Evolutionary conservation across 805 yeast genomes (phyloP).

Genomic region (Starmerella sp.): DNA sequence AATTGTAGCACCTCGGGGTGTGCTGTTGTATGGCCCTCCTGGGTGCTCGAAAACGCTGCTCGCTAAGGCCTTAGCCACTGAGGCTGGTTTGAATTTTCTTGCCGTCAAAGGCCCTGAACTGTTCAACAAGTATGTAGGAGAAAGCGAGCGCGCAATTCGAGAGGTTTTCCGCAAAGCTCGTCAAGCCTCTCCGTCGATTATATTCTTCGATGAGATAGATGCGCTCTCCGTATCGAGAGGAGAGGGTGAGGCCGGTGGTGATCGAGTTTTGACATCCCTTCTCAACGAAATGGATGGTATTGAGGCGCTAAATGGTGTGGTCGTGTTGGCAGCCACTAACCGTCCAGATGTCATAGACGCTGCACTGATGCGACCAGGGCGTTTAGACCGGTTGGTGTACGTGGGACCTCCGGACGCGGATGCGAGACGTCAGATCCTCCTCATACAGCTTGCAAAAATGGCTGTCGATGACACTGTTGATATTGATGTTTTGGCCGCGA

Average conservation of each 20-base stretch:
- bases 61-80: slow-evolving; percentile 92
- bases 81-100: slow-evolving; percentile 82
- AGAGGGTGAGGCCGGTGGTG: slow-evolving; percentile 50
- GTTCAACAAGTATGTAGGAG: slow-evolving; percentile 92
- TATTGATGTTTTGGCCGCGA: slow-evolving; percentile 42
- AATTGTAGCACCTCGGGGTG: slow-evolving; percentile 84
- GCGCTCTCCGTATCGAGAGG: slow-evolving; percentile 73
- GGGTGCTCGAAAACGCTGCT: slow-evolving; percentile 94
- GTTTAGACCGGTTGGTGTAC: slow-evolving; percentile 85
- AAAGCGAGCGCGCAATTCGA: slow-evolving; percentile 83
- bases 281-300: slow-evolving; percentile 96
- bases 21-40: slow-evolving; percentile 91
- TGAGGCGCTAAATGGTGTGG: slow-evolving; percentile 86
- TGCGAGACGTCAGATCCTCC: slow-evolving; percentile 69
- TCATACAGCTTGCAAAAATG: slow-evolving; percentile 60
- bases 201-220: slow-evolving; percentile 94
- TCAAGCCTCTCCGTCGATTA: slow-evolving; percentile 88
- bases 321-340: slow-evolving; percentile 91
- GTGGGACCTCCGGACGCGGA: slow-evolving; percentile 82
- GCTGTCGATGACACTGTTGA: slow-evolving; percentile 40
- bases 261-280: slow-evolving; percentile 78
- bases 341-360: slow-evolving; percentile 89
- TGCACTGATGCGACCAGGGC: slow-evolving; percentile 88
- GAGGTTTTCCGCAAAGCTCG: slow-evolving; percentile 88
- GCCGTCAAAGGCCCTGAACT: slow-evolving; percentile 97